Conservation (phyloP, 768 basidiomycete species). For the Agaricus sinodeliciosus region DNA sequence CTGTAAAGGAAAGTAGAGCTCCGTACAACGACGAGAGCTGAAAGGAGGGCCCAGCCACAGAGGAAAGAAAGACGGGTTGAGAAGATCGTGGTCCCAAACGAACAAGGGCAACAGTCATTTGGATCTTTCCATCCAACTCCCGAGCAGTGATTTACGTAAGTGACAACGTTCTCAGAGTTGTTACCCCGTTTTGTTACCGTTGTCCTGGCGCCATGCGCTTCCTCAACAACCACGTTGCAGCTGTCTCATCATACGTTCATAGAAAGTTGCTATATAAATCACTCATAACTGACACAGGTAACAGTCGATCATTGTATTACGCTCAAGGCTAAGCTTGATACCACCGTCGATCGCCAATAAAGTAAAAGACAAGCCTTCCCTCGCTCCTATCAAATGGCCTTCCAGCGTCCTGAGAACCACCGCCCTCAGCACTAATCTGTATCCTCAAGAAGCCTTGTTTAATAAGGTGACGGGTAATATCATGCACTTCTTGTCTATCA, state of each 20-base stretch:
- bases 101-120: constrained; percentile 9
- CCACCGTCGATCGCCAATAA: constrained; percentile 55
- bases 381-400: constrained; percentile 43
- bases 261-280: too few relatives aligned
- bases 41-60: constrained; percentile 17
- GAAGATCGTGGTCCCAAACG: constrained; percentile 11
- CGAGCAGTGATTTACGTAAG: constrained; percentile 3
- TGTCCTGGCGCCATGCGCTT: neutral
- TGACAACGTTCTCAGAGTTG: constrained; percentile 4
- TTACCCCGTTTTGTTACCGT: neutral
- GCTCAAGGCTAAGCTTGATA: constrained; percentile 43
- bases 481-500: constrained; percentile 67
- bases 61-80: constrained; percentile 11
- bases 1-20: neutral
- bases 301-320: neutral
- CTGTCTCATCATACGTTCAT: too few relatives aligned
- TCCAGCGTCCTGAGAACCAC: neutral
- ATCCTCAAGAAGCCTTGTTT: constrained; percentile 44
- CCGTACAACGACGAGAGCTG: constrained; percentile 11
- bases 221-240: constrained; percentile 4
- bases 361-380: constrained; percentile 48
- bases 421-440: constrained; percentile 4
- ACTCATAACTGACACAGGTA: too few relatives aligned
- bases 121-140: neutral
- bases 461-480: constrained; percentile 47